phyloP scores from a whole-genome alignment of 2,329 filamentous ascomycete genomes.

The Penicillium expansum region DNA sequence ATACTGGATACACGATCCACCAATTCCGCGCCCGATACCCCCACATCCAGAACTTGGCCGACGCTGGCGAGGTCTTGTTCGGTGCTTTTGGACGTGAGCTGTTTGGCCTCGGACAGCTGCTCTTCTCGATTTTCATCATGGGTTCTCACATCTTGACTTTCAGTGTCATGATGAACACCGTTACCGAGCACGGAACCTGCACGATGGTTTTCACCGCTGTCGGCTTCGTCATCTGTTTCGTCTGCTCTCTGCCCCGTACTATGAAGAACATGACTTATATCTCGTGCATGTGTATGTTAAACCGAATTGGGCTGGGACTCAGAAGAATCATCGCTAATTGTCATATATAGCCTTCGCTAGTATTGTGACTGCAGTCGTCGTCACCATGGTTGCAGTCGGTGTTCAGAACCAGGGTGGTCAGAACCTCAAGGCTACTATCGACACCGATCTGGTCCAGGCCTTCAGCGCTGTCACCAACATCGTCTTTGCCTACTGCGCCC shows the following conservation, averaged over 20 bases:
- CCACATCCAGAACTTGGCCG: constrained; percentile 64
- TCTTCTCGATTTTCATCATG: constrained; percentile 67
- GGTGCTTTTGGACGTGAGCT: constrained; percentile 62
- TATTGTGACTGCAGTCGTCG: constrained; percentile 62
- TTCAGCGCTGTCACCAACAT: constrained; percentile 67
- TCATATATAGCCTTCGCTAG: constrained; percentile 55
- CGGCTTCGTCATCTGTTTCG: constrained; percentile 57
- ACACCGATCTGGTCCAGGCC: constrained; percentile 51
- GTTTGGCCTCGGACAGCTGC: constrained; percentile 59
- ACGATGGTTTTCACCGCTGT: constrained; percentile 62
- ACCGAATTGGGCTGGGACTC: too few relatives aligned
- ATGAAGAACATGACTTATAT: constrained; percentile 61
- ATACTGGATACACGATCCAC: constrained; percentile 59
- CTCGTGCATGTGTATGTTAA: constrained; percentile 53
- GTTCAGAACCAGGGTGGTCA: constrained; percentile 45
- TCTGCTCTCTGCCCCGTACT: constrained; percentile 61
- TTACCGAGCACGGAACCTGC: constrained; percentile 61
- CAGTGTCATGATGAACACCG: constrained; percentile 63
- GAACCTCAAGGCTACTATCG: constrained; percentile 37
- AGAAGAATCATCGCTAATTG: background rate
- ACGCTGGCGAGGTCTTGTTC: constrained; percentile 62
- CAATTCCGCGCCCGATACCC: constrained; percentile 58
- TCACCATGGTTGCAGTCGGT: constrained; percentile 66
- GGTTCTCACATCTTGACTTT: constrained; percentile 70
- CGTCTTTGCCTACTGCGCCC: constrained; percentile 66